Percentiles rank a stretch among this genome's conserved stretches.
Conservation (phyloP, 1,284 basidiomycete genomes). For the Moniliophthora roreri region DNA sequence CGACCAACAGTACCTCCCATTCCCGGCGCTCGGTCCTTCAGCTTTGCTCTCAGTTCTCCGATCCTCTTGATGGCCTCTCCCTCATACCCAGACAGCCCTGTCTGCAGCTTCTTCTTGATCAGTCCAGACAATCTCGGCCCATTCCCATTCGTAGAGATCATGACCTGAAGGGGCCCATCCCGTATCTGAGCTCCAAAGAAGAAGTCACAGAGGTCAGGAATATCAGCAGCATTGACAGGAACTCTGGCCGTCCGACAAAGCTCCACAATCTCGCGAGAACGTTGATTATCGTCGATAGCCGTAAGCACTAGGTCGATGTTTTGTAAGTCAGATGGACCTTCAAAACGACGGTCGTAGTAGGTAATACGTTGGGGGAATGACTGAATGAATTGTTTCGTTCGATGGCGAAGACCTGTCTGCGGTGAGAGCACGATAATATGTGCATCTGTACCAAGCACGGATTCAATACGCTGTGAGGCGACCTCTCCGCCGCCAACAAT, state of each 20-base stretch:
- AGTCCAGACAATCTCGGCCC: conserved; percentile 91
- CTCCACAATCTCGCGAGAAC: conserved; percentile 72
- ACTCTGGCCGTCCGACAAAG: conserved; percentile 72
- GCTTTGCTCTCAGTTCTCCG: conserved; percentile 64
- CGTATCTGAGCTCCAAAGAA: conserved; percentile 97
- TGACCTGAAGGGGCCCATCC: conserved; percentile 88
- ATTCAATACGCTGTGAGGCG: conserved; percentile 76
- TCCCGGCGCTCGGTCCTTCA: conserved; percentile 75
- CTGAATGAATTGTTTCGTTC: conserved; percentile 54
- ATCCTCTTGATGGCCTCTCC: conserved; percentile 84
- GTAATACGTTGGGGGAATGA: conserved; percentile 57
- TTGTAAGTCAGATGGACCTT: conserved; percentile 54
- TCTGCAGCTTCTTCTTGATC: conserved; percentile 73
- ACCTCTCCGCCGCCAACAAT: conserved; percentile 90
- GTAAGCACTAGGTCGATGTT: conserved; percentile 91
- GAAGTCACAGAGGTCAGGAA: conserved; percentile 95
- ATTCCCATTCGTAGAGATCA: conserved; percentile 95
- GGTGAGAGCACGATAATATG: conserved; percentile 67
- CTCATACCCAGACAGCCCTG: conserved; percentile 67
- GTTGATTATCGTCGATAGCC: conserved; percentile 84
- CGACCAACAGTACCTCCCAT: conserved; percentile 74
- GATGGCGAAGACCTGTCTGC: conserved; percentile 56
- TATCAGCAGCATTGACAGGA: conserved; percentile 95
- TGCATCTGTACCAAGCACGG: conserved; percentile 64
- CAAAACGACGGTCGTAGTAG: conserved; percentile 71